These are phyloP conservation scores for Pleurotus platypus DNA, from an alignment of 768 basidiomycete genomes.

Conservation along the genomic window DNA sequence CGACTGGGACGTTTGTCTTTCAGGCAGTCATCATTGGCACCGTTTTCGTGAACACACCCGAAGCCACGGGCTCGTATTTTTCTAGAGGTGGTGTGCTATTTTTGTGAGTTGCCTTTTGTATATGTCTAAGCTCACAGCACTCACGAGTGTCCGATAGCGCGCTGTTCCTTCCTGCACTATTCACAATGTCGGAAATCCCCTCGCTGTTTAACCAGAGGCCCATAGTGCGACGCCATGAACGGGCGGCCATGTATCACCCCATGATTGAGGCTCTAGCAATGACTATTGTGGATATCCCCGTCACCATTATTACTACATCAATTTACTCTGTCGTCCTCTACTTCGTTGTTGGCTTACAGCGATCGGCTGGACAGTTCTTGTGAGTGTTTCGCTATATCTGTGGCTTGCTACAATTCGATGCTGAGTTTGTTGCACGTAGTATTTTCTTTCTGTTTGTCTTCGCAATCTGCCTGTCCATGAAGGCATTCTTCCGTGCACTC, in stretches of 20 bases:
- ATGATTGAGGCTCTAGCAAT: constrained; percentile 39
- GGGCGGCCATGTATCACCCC: constrained; percentile 61
- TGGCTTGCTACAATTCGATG: too few species aligned
- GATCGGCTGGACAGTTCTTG: constrained; percentile 61
- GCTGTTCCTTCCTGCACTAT: constrained; percentile 33
- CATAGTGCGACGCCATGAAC: constrained; percentile 52
- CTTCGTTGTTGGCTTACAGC: constrained; percentile 58
- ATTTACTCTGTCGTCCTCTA: constrained; percentile 52
- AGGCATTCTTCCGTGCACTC: constrained; percentile 69
- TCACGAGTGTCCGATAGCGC: constrained; percentile 20
- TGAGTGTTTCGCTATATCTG: constrained; percentile 25
- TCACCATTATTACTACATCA: constrained; percentile 42
- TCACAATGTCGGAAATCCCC: constrained; percentile 44
- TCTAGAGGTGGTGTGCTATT: constrained; percentile 70
- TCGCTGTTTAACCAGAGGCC: constrained; percentile 58
- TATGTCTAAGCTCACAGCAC: not conserved
- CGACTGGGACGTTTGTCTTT: constrained; percentile 28
- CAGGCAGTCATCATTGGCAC: constrained; percentile 48
- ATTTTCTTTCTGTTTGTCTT: constrained; percentile 57
- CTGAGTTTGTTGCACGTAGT: constrained; percentile 24
- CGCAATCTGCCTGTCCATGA: constrained; percentile 60
- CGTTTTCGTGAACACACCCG: constrained; percentile 52
- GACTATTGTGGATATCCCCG: constrained; percentile 59
- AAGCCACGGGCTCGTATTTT: constrained; percentile 60
- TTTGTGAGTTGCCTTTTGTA: constrained; percentile 39